Evolutionary conservation across 2,329 filamentous ascomycete genomes (phyloP), one percentile per base, ranked within the genome.

Genomic region (Davidsoniella eucalypti): DNA sequence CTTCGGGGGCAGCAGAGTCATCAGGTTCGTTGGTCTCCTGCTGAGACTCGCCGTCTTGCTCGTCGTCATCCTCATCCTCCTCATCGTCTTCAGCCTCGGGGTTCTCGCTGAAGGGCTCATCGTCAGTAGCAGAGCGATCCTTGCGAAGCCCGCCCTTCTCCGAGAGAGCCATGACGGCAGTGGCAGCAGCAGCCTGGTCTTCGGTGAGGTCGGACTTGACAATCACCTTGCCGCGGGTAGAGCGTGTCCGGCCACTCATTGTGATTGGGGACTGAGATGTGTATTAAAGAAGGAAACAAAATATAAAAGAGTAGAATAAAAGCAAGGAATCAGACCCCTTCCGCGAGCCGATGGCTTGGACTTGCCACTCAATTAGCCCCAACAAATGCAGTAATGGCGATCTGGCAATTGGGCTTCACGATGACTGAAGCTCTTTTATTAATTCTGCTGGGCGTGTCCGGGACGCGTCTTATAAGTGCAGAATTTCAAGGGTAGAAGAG

Each of bases 171-270:
- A 53, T 53, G 5, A 53, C 51, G 26, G 51, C 51, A 36, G 51
- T 53, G 21, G 51, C 51, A 23, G 51, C 51, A 14, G 49, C 43
- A 51, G 51, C 47, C 42, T 53, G 51, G 21, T 53, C 51, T 17
- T 53, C 51, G 9, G 42, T 50, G 18, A 21, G 44, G 14, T 53
- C 51, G 8, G 33, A 40, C 6, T 23, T 33, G 14, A 21, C 37
- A 23, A 21, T 37, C 17, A 44, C 25, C 37, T 53, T 50, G n/a
- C 51, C 51, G 8, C 51, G 47, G 21, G 37, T 49, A 26, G 51
- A 39, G 26, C 51, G 51, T 53, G 51, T 53, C 47, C 51, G 47
- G 16, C 51, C 51, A 47, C 43, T 47, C 51, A 53, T 53, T 37
- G 18, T 33, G 44, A 25, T 21, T 43, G 25, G 40, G 17, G 14